Percentiles rank a stretch among this genome's conserved stretches.
These are phyloP conservation scores for Cokeromyces recurvatus DNA, from an alignment of 371 early-diverging fungal species.

Conservation along the genomic window DNA sequence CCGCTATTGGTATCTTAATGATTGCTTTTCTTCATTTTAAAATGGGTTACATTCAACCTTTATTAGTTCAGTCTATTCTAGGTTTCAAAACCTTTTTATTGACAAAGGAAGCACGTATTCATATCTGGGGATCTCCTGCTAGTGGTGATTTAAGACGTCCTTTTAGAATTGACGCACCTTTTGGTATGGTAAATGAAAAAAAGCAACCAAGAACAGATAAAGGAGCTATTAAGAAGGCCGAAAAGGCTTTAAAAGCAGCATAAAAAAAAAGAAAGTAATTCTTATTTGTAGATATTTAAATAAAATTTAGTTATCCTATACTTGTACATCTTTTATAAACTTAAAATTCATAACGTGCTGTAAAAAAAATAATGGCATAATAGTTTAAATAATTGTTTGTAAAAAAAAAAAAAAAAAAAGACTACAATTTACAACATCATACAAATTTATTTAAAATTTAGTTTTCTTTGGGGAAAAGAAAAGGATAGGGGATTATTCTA, in stretches of 20 bases:
- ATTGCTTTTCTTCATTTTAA: constrained; percentile 74
- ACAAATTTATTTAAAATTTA: too few species aligned
- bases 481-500: too few species aligned
- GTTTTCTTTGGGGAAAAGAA: too few species aligned
- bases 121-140: constrained; percentile 65
- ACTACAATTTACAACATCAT: too few species aligned
- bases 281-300: too few species aligned
- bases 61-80: constrained; percentile 74
- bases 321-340: too few species aligned
- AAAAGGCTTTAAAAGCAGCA: constrained; percentile 39
- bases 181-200: constrained; percentile 37
- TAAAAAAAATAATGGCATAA: too few species aligned
- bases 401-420: too few species aligned
- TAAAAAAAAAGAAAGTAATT: too few species aligned
- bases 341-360: too few species aligned
- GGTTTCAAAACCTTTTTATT: constrained; percentile 59
- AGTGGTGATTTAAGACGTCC: constrained; percentile 72
- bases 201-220: constrained; percentile 32
- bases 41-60: constrained; percentile 80
- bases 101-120: constrained; percentile 64
- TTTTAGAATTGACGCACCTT: constrained; percentile 65
- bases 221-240: constrained; percentile 43
- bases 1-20: constrained; percentile 57
- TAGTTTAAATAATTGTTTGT: too few species aligned
- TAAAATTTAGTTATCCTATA: too few species aligned